phyloP scores from a whole-genome alignment of 2,329 filamentous ascomycete species.

The Trichoderma oligosporum region DNA sequence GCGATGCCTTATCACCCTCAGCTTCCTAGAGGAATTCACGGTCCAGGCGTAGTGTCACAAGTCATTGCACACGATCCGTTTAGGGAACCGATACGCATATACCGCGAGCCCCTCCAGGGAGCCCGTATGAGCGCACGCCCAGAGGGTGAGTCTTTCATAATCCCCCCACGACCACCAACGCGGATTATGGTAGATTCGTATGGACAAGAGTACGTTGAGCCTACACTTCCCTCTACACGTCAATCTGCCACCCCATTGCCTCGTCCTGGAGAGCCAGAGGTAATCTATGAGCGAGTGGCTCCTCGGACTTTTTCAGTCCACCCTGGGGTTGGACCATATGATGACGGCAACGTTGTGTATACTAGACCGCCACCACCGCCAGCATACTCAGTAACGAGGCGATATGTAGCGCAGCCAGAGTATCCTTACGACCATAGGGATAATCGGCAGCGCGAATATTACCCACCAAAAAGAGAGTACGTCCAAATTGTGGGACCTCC shows the following conservation, averaged over 20 bases:
- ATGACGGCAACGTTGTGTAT: conserved; percentile 51
- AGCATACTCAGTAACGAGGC: conserved; percentile 44
- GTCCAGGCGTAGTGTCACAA: conserved; percentile 41
- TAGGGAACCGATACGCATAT: conserved; percentile 41
- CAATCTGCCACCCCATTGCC: conserved; percentile 52
- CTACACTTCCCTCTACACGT: conserved; percentile 43
- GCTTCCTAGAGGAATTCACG: conserved; percentile 36
- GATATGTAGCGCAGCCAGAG: conserved; percentile 62
- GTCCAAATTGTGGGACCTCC: conserved; percentile 44
- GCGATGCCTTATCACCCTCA: conserved; percentile 32
- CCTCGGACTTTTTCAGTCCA: conserved; percentile 51
- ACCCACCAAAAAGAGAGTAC: conserved; percentile 49
- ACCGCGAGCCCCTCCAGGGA: conserved; percentile 41
- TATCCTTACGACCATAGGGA: conserved; percentile 50
- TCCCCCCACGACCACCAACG: conserved; percentile 50
- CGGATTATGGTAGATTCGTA: conserved; percentile 78
- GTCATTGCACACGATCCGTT: conserved; percentile 40
- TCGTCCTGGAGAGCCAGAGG: conserved; percentile 47
- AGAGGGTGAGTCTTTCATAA: conserved; percentile 49
- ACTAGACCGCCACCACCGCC: conserved; percentile 52
- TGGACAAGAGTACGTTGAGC: conserved; percentile 72
- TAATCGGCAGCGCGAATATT: conserved; percentile 57
- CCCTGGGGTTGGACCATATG: conserved; percentile 43
- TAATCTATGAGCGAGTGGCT: conserved; percentile 63
- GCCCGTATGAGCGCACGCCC: conserved; percentile 48